phyloP scores from a whole-genome alignment of 768 basidiomycete species.

The Hypsizygus marmoreus region DNA sequence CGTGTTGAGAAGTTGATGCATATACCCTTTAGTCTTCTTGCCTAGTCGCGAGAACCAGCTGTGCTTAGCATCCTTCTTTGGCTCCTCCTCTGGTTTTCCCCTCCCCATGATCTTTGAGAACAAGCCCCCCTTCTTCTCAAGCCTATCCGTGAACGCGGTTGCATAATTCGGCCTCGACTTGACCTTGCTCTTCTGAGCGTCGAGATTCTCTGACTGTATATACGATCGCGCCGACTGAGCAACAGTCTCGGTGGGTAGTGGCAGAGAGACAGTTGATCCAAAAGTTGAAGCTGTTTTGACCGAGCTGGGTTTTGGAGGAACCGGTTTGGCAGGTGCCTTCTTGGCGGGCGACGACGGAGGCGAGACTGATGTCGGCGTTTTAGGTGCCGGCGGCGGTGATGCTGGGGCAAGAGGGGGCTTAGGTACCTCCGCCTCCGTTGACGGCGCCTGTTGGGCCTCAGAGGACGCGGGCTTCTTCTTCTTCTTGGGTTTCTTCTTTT shows the following conservation, averaged over 20 bases:
- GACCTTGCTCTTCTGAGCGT: constrained; percentile 58
- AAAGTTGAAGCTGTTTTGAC: constrained; percentile 25
- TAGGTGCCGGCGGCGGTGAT: constrained; percentile 19
- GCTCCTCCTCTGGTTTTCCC: constrained; percentile 38
- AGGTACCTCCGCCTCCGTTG: constrained; percentile 11
- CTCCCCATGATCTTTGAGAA: constrained; percentile 48
- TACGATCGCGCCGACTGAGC: constrained; percentile 77
- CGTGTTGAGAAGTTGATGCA: constrained; percentile 67
- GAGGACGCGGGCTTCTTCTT: constrained; percentile 51
- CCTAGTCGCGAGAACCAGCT: constrained; percentile 59
- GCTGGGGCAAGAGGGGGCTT: constrained; percentile 17
- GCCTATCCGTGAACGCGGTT: constrained; percentile 41
- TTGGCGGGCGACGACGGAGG: constrained; percentile 23
- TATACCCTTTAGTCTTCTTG: constrained; percentile 57
- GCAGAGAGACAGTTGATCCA: constrained; percentile 32
- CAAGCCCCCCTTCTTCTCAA: constrained; percentile 46
- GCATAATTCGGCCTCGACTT: constrained; percentile 69
- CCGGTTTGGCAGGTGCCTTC: constrained; percentile 17
- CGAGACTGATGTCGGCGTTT: constrained; percentile 11
- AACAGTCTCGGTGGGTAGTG: constrained; percentile 45
- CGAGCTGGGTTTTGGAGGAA: constrained; percentile 15
- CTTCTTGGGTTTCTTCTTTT: constrained; percentile 70
- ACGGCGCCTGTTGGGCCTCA: constrained; percentile 20
- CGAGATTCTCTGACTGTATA: constrained; percentile 51
- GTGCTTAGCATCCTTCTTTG: constrained; percentile 46